phyloP scores from a whole-genome alignment of 768 basidiomycete species.

The Suillus decipiens region DNA sequence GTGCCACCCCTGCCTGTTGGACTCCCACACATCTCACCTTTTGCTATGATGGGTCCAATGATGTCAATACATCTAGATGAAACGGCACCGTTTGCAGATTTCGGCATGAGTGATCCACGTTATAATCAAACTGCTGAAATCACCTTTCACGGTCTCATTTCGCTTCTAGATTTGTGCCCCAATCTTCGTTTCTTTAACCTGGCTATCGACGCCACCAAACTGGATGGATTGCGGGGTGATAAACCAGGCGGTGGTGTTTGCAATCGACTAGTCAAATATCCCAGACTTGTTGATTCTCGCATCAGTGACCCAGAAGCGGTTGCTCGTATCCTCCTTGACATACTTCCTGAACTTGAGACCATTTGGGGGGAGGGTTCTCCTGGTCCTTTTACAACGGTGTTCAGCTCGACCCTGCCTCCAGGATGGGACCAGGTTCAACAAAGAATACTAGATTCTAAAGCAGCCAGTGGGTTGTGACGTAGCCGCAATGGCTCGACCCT shows the following conservation, averaged over 20 bases:
- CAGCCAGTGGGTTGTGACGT: background rate
- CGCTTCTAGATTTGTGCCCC: constrained; percentile 3
- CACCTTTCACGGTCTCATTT: constrained; percentile 12
- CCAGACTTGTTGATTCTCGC: constrained; percentile 1
- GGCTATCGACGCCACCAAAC: constrained; percentile 7
- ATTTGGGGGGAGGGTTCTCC: background rate
- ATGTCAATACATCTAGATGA: background rate
- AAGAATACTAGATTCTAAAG: background rate
- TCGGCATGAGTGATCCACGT: too few relatives aligned
- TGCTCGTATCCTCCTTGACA: constrained; percentile 9
- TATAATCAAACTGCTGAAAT: background rate
- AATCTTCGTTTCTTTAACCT: constrained; percentile 4
- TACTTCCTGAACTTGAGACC: constrained; percentile 3
- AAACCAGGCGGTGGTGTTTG: constrained; percentile 10
- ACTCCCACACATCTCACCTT: background rate
- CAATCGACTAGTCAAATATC: constrained; percentile 6
- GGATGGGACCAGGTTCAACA: background rate
- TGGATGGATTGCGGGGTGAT: background rate
- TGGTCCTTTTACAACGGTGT: background rate
- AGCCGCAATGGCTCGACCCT: background rate
- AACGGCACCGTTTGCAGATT: background rate
- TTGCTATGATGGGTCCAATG: background rate
- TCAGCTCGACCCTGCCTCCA: background rate
- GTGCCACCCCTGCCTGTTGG: background rate
- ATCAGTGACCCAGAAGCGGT: constrained; percentile 4